Evolutionary conservation across 306 rosid species (phyloP).

Genomic region (Inga oerstediana): DNA sequence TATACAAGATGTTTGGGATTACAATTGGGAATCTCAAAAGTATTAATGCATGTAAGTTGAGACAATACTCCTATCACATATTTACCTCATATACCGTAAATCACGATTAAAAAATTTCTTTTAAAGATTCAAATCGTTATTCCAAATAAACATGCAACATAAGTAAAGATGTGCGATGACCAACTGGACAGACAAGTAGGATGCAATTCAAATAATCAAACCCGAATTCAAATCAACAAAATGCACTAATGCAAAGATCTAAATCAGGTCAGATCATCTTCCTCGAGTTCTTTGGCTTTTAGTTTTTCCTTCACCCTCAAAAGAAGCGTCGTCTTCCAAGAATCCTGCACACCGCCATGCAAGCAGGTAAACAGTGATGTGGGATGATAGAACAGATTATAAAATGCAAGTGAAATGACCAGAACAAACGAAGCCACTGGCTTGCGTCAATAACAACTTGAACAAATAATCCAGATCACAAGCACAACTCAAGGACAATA

Average conservation of each 20-base stretch:
- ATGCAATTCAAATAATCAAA: conserved; percentile 45
- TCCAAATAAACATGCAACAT: background rate
- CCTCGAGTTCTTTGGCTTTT: conserved; percentile 97
- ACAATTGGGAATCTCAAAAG: too few relatives aligned
- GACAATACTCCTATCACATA: too few relatives aligned
- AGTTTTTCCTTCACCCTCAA: conserved; percentile 96
- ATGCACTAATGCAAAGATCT: background rate
- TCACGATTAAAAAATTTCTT: too few relatives aligned
- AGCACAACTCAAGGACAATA: background rate
- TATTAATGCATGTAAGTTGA: too few relatives aligned
- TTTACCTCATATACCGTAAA: too few relatives aligned
- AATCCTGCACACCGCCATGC: conserved; percentile 55
- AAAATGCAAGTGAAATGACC: conserved; percentile 12
- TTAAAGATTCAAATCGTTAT: too few relatives aligned
- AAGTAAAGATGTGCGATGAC: conserved; percentile 29
- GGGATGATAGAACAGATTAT: conserved; percentile 2
- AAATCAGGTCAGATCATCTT: conserved; percentile 86
- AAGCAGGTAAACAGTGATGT: conserved; percentile 19
- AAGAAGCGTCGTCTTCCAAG: conserved; percentile 95
- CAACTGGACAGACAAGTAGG: conserved; percentile 39
- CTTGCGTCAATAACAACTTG: conserved; percentile 9
- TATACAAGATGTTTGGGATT: too few relatives aligned
- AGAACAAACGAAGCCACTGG: background rate
- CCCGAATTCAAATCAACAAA: conserved; percentile 35
- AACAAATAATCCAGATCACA: conserved; percentile 12